These are phyloP conservation scores for Rosa chinensis DNA, from an alignment of 306 rosid species.

Conservation along the genomic window DNA sequence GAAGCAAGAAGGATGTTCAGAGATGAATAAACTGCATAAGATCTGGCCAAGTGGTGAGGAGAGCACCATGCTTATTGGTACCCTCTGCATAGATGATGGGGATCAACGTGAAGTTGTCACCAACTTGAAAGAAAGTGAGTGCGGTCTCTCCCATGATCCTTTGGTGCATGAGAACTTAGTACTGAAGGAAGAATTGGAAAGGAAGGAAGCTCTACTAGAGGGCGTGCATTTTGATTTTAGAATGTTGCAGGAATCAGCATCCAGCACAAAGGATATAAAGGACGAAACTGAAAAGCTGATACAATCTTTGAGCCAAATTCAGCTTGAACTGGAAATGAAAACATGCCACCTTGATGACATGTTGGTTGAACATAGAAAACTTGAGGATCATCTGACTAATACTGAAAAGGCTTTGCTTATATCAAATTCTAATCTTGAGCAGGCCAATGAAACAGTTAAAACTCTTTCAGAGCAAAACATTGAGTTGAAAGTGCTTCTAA, in stretches of 20 bases:
- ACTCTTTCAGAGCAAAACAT: conserved; percentile 54
- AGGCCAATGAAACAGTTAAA: conserved; percentile 54
- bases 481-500: conserved; percentile 63
- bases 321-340: conserved; percentile 63
- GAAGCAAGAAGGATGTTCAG: conserved; percentile 28
- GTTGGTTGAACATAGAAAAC: conserved; percentile 49
- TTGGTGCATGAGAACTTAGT: conserved; percentile 49
- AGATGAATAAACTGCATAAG: conserved; percentile 25
- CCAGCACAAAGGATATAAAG: conserved; percentile 68
- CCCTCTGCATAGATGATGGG: conserved; percentile 23
- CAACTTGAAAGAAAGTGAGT: conserved; percentile 37
- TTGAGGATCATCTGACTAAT: conserved; percentile 57
- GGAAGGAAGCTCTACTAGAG: conserved; percentile 77
- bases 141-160: conserved; percentile 38
- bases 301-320: conserved; percentile 55
- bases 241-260: conserved; percentile 83
- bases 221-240: conserved; percentile 90
- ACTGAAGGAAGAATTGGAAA: conserved; percentile 63
- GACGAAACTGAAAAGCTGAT: conserved; percentile 72
- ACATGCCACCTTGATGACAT: conserved; percentile 59
- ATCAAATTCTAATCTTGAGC: conserved; percentile 62
- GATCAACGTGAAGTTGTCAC: conserved; percentile 28
- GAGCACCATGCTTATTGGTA: conserved; percentile 23
- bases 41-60: conserved; percentile 31
- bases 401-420: conserved; percentile 54